A percentile compares a stretch with the other conserved stretches of the same genome.
Evolutionary conservation across 306 rosid genomes (phyloP).

Genomic region (Quercus agrifolia): DNA sequence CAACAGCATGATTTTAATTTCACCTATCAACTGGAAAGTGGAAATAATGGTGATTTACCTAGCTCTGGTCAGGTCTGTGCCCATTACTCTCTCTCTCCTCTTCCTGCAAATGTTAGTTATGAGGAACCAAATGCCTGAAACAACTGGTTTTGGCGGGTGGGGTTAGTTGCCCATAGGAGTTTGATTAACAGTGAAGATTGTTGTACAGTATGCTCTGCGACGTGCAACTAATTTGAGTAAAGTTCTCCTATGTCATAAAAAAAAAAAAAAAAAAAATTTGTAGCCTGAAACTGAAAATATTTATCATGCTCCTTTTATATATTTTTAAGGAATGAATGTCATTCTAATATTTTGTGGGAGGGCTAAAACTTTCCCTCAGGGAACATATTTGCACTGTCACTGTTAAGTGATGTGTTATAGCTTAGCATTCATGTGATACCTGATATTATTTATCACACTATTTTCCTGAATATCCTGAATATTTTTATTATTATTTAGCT

Average conservation of each 20-base stretch:
- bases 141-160: too few species aligned
- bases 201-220: too few species aligned
- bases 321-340: not conserved
- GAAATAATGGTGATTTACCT: constrained; percentile 80
- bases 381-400: not conserved
- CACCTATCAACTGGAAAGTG: constrained; percentile 84
- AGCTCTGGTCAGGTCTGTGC: constrained; percentile 94
- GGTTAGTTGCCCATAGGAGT: too few species aligned
- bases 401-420: not conserved
- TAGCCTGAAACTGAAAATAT: not conserved
- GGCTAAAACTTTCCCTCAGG: not conserved
- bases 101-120: not conserved
- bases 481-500: not conserved
- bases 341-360: not conserved
- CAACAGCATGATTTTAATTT: constrained; percentile 99
- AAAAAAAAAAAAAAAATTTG: not conserved
- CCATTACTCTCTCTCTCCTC: not conserved
- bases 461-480: not conserved
- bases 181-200: too few species aligned
- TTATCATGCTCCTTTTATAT: not conserved
- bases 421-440: not conserved
- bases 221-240: too few species aligned
- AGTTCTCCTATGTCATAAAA: too few species aligned
- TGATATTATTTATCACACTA: not conserved
- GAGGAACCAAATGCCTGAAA: not conserved